Conservation (phyloP, 2,329 filamentous ascomycete genomes). For the Aspergillus pseudotamarii region DNA sequence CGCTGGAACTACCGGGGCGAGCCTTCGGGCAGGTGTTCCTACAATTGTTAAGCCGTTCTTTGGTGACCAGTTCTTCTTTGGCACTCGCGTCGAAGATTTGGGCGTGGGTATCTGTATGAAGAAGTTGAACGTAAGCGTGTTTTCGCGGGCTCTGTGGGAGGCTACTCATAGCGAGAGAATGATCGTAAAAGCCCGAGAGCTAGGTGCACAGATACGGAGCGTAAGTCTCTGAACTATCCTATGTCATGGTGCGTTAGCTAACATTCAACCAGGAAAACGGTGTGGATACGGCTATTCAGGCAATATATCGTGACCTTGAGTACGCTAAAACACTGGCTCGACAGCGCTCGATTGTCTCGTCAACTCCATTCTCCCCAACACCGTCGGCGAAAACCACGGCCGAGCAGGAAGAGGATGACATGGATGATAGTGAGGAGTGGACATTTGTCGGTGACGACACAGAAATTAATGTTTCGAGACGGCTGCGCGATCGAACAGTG, state of each 20-base stretch:
- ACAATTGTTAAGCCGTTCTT: constrained; percentile 98
- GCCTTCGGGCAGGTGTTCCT: constrained; percentile 84
- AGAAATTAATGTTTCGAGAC: constrained; percentile 47
- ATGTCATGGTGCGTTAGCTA: constrained; percentile 23
- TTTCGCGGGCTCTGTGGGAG: constrained; percentile 87
- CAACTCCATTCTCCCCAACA: constrained; percentile 38
- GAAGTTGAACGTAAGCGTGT: constrained; percentile 83
- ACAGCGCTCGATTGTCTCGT: constrained; percentile 49
- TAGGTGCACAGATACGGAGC: constrained; percentile 85
- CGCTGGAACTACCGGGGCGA: constrained; percentile 91
- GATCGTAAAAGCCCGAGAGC: constrained; percentile 77
- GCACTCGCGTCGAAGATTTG: constrained; percentile 83
- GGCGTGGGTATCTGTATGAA: constrained; percentile 89
- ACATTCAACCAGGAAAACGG: constrained; percentile 71
- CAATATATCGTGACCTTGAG: constrained; percentile 91
- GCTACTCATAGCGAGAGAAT: constrained; percentile 88
- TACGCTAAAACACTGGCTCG: constrained; percentile 85
- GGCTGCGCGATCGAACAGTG: constrained; percentile 34
- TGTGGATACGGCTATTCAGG: constrained; percentile 86
- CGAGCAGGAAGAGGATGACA: constrained; percentile 46
- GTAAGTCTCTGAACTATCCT: constrained; percentile 54
- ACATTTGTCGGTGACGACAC: constrained; percentile 76
- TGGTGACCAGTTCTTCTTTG: constrained; percentile 97
- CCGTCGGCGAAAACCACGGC: constrained; percentile 39
- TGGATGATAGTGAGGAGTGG: constrained; percentile 80